A percentile compares a stretch with the other conserved stretches of the same genome.
These are phyloP conservation scores for Nothopassalora personata DNA, from an alignment of 2,329 filamentous ascomycete genomes.

Conservation along the genomic window DNA sequence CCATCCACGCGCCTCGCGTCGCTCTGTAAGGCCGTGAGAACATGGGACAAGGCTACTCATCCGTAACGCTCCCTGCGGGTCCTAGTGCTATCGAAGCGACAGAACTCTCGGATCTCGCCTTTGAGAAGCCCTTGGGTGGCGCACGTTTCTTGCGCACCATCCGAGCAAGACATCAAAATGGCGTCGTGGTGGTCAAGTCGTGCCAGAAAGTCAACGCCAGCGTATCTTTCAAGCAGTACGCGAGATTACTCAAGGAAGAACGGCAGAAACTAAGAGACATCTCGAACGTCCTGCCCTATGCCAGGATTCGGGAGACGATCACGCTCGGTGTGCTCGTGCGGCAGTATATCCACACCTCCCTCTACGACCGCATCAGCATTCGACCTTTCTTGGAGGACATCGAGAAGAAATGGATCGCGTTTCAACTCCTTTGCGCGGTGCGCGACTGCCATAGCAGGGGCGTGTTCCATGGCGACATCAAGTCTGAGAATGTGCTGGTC, in stretches of 20 bases:
- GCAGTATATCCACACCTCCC: conserved; percentile 91
- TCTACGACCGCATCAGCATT: conserved; percentile 95
- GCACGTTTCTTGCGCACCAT: conserved; percentile 97
- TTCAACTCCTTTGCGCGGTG: conserved; percentile 86
- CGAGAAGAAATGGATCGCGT: conserved; percentile 98
- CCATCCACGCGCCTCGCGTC: not conserved
- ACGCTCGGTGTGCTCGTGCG: conserved; percentile 89
- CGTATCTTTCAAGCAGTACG: conserved; percentile 74
- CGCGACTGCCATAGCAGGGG: conserved; percentile 86
- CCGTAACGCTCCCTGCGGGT: conserved; percentile 83
- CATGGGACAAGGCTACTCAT: conserved; percentile 93
- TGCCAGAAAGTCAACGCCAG: conserved; percentile 86
- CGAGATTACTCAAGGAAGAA: conserved; percentile 76
- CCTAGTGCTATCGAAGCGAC: conserved; percentile 90
- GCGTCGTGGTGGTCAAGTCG: conserved; percentile 88
- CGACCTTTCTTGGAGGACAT: conserved; percentile 94
- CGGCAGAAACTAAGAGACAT: conserved; percentile 72
- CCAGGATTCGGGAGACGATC: conserved; percentile 84
- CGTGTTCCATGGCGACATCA: conserved; percentile 96
- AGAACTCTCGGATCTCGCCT: conserved; percentile 82
- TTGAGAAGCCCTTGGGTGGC: conserved; percentile 87
- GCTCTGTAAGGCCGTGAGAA: not conserved
- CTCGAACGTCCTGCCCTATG: conserved; percentile 85
- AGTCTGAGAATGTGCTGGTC: conserved; percentile 93
- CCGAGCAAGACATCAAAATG: conserved; percentile 81